A percentile compares a stretch with the other conserved stretches of the same genome.
Conservation (phyloP, 2,329 filamentous ascomycete genomes). For the Drechmeria coniospora region DNA sequence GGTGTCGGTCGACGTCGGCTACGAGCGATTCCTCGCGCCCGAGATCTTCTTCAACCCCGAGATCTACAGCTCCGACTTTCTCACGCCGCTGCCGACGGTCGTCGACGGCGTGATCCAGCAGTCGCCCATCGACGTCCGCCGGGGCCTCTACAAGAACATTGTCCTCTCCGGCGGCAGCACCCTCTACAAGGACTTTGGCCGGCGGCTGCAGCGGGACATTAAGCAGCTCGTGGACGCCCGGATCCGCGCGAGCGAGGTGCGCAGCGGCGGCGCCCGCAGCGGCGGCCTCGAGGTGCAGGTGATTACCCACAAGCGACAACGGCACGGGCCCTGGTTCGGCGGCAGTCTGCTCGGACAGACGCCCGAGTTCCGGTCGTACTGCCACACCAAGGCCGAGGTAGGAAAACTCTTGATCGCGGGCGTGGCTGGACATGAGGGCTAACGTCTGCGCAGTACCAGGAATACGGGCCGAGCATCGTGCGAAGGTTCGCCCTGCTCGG, state of each 20-base stretch:
- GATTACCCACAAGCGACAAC: conserved; percentile 91
- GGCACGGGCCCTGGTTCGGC: conserved; percentile 97
- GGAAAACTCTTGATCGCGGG: conserved; percentile 9
- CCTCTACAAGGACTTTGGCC: conserved; percentile 95
- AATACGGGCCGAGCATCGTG: conserved; percentile 91
- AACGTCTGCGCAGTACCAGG: conserved; percentile 55
- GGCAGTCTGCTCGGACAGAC: conserved; percentile 93
- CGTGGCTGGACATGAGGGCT: conserved; percentile 4
- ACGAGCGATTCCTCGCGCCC: conserved; percentile 92
- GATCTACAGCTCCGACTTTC: conserved; percentile 97
- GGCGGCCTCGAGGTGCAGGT: conserved; percentile 94
- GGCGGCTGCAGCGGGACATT: conserved; percentile 91
- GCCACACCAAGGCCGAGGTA: conserved; percentile 76
- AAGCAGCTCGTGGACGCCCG: conserved; percentile 87
- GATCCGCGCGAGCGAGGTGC: conserved; percentile 80
- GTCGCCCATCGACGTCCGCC: conserved; percentile 90
- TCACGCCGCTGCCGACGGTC: conserved; percentile 84
- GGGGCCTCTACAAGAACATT: conserved; percentile 99
- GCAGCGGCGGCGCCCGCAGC: conserved; percentile 81
- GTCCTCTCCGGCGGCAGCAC: conserved; percentile 94
- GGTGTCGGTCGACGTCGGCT: conserved; percentile 81
- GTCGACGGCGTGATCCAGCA: conserved; percentile 96
- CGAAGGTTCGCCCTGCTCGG: conserved; percentile 86
- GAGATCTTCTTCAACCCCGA: conserved; percentile 99
- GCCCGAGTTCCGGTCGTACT: conserved; percentile 96